Conservation (phyloP, 2,329 filamentous ascomycete species). For the Polytolypa hystricis region DNA sequence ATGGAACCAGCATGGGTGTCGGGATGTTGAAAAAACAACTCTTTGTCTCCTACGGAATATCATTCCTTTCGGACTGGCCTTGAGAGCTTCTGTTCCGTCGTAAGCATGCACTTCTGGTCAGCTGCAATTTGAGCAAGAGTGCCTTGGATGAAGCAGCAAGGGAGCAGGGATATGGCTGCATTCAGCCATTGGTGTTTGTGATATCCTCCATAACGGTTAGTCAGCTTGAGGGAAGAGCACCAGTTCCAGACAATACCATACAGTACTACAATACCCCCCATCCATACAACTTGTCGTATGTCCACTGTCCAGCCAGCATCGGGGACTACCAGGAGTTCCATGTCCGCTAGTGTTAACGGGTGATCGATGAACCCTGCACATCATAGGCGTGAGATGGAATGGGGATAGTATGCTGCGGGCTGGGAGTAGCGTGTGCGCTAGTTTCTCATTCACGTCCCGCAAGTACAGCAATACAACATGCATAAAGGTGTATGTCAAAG, state of each 20-base stretch:
- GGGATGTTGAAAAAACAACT: too few relatives aligned
- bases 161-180: too few relatives aligned
- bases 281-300: neutral
- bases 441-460: conserved; percentile 6
- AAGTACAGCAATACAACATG: too few relatives aligned
- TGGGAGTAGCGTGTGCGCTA: conserved; percentile 1
- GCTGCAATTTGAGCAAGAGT: too few relatives aligned
- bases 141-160: too few relatives aligned
- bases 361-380: conserved; percentile 6
- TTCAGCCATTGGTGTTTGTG: neutral
- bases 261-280: neutral
- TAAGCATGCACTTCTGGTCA: too few relatives aligned
- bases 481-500: too few relatives aligned
- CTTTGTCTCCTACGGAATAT: too few relatives aligned
- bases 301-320: neutral
- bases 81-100: too few relatives aligned
- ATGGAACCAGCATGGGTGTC: too few relatives aligned
- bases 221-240: neutral
- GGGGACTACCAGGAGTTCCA: neutral
- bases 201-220: neutral
- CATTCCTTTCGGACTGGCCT: too few relatives aligned
- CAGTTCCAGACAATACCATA: neutral
- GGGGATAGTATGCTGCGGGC: neutral
- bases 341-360: neutral
- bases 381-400: conserved; percentile 1